Percentiles rank a stretch among this genome's conserved stretches.
phyloP scores from a whole-genome alignment of 169 alveolate species.

The Plasmodium gonderi region DNA sequence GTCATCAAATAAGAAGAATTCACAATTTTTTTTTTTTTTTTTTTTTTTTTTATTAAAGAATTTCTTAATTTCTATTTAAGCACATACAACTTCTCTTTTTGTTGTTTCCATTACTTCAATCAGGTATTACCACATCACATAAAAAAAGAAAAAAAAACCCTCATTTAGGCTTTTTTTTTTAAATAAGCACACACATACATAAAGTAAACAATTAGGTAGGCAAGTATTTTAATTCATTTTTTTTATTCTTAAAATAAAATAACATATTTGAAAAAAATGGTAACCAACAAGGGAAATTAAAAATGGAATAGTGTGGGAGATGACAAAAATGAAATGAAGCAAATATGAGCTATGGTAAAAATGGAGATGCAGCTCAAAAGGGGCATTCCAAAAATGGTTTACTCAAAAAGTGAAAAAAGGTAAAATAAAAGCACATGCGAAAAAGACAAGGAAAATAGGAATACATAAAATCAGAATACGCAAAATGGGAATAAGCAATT shows the following conservation, averaged over 20 bases:
- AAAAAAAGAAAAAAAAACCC: background rate
- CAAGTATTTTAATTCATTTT: background rate
- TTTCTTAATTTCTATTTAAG: background rate
- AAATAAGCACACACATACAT: background rate
- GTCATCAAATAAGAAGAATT: background rate
- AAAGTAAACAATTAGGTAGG: background rate
- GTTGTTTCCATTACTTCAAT: background rate
- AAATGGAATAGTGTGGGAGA: too few species aligned
- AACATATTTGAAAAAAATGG: background rate
- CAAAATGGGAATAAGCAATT: background rate
- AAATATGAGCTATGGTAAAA: background rate
- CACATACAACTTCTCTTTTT: background rate
- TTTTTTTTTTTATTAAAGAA: background rate
- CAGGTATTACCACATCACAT: background rate
- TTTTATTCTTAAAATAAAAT: background rate
- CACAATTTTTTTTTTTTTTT: background rate
- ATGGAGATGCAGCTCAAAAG: background rate
- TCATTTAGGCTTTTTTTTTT: background rate
- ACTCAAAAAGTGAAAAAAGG: background rate
- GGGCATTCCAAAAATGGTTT: background rate
- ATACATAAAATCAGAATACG: background rate
- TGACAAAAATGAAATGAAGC: background rate
- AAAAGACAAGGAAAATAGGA: background rate
- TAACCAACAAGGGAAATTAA: background rate
- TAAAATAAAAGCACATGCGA: too few species aligned